phyloP scores from a whole-genome alignment of 306 rosid species.

The Spatholobus suberectus region DNA sequence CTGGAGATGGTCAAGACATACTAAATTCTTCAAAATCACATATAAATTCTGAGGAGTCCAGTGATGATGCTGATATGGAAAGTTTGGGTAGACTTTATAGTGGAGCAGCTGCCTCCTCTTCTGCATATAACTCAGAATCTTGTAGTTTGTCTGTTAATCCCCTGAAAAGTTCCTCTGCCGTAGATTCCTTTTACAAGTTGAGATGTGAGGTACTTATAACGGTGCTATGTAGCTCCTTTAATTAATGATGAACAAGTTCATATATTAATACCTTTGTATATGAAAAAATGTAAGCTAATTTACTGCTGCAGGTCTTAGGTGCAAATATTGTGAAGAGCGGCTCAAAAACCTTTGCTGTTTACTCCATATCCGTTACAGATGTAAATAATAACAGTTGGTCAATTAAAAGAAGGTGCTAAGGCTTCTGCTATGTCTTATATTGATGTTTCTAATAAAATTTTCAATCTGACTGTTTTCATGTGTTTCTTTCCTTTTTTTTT shows the following conservation, averaged over 20 bases:
- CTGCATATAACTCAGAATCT: constrained; percentile 54
- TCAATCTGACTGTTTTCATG: constrained; percentile 21
- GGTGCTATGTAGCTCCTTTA: constrained; percentile 31
- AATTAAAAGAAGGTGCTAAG: constrained; percentile 87
- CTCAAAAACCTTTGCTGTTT: constrained; percentile 93
- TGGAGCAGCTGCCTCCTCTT: constrained; percentile 90
- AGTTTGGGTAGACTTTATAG: constrained; percentile 78
- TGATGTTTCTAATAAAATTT: constrained; percentile 31
- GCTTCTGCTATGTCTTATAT: constrained; percentile 33
- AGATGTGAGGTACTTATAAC: constrained; percentile 85
- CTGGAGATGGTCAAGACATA: constrained; percentile 97
- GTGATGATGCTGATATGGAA: constrained; percentile 78
- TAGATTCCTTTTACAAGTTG: constrained; percentile 85
- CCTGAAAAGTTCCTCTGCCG: constrained; percentile 62
- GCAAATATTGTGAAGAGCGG: constrained; percentile 98
- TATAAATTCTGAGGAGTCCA: constrained; percentile 62
- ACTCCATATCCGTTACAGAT: constrained; percentile 90
- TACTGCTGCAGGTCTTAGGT: constrained; percentile 82
- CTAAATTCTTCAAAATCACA: constrained; percentile 62
- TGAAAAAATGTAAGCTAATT: constrained; percentile 46
- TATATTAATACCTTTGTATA: constrained; percentile 33
- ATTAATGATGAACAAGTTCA: constrained; percentile 14
- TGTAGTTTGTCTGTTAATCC: constrained; percentile 54
- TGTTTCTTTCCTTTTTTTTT: not conserved
- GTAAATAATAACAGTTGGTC: constrained; percentile 94